Evolutionary conservation across 768 basidiomycete species (phyloP).

Genomic region (Leccinellum luteum): DNA sequence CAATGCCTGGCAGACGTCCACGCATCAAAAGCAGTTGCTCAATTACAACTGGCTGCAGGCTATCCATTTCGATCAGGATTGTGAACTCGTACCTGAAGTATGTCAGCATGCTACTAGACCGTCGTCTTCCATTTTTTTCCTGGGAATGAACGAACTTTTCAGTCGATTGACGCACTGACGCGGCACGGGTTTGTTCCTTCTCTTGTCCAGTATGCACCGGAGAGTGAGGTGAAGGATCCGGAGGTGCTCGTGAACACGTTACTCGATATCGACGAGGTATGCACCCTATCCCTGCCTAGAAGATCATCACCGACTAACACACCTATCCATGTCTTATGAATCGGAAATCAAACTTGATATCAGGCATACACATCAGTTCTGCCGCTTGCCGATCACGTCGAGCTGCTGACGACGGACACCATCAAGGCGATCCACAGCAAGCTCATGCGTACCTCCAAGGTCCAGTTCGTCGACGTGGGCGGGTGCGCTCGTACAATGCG

Average conservation of each 20-base stretch:
- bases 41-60: conserved; percentile 33
- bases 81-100: conserved; percentile 20
- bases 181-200: conserved; percentile 26
- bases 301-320: neutral
- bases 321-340: neutral
- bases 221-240: conserved; percentile 25
- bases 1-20: conserved; percentile 22
- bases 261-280: conserved; percentile 27
- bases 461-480: conserved; percentile 20
- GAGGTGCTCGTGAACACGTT: conserved; percentile 20
- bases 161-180: conserved; percentile 29
- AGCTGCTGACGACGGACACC: conserved; percentile 26
- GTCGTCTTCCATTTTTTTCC: neutral
- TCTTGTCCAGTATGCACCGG: conserved; percentile 21
- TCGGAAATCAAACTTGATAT: neutral
- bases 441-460: conserved; percentile 32
- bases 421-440: conserved; percentile 30
- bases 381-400: conserved; percentile 23
- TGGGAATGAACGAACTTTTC: neutral
- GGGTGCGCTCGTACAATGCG: conserved; percentile 11
- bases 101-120: neutral
- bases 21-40: conserved; percentile 26
- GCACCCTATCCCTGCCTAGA: neutral
- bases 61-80: conserved; percentile 28
- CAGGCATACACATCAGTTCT: conserved; percentile 28